These are phyloP conservation scores for Coffea humblotiana DNA, from an alignment of 305 asterid species.

Conservation along the genomic window DNA sequence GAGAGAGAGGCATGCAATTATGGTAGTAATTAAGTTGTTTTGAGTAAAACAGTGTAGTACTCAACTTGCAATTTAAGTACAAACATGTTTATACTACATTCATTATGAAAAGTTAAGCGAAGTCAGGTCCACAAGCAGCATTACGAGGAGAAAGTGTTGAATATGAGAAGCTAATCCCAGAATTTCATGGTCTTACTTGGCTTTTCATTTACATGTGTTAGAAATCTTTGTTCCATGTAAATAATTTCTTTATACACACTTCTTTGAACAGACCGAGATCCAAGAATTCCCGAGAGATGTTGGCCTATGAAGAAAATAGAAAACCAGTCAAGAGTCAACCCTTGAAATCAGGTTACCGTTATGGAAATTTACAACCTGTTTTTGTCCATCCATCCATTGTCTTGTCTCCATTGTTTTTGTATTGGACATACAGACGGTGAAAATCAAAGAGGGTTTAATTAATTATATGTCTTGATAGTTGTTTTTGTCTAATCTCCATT, in stretches of 20 bases:
- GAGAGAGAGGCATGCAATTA: not conserved
- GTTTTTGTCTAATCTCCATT: not conserved
- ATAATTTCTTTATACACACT: not conserved
- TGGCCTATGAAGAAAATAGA: not conserved
- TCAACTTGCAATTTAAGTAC: not conserved
- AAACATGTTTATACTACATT: not conserved
- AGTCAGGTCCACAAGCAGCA: not conserved
- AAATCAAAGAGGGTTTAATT: not conserved
- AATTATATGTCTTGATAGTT: not conserved
- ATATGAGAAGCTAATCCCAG: constrained; percentile 34
- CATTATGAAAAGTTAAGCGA: not conserved
- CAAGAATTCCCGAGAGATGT: constrained; percentile 45
- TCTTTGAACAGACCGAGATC: constrained; percentile 41
- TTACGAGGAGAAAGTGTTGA: constrained; percentile 54
- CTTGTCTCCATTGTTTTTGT: not conserved
- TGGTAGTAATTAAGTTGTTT: not conserved
- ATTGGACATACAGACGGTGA: not conserved
- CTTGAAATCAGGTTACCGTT: constrained; percentile 37
- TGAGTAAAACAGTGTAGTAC: not conserved
- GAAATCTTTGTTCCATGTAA: constrained; percentile 1
- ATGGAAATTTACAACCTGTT: constrained; percentile 18
- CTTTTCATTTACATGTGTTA: not conserved
- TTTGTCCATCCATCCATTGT: not conserved
- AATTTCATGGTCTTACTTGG: constrained; percentile 30
- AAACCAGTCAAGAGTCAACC: constrained; percentile 47